Base-by-base conservation (phyloP, 805 yeast genomes). In the Tanozyma kutaoensis region DNA sequence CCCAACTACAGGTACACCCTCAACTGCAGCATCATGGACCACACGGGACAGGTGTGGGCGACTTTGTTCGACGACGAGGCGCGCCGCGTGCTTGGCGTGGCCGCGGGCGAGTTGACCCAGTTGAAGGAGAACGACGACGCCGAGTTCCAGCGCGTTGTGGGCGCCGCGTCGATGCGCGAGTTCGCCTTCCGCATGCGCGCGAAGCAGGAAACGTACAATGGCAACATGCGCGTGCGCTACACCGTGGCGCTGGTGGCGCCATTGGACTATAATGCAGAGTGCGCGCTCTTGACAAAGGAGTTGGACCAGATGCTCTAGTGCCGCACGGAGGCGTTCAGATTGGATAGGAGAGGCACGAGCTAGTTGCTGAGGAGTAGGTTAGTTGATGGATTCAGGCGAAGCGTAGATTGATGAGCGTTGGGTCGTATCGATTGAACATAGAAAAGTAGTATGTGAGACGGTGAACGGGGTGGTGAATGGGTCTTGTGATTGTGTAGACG, bases 1-100 rank as follows among this genome's bases (percentile, higher is more conserved):
- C 96, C 97, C 12, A 58, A 65, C 26, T 75, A 80, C 57, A 69
- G 97, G 49, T 91, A 80, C 40, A 73, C 85, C 28, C 50, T 88
- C 40, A 75, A 77, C n/a, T 50, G 73, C 24, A 70, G 82, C 3
- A 67, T 85, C n/a, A 64, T 74, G 43, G 98, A 91, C 50, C 61
- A 63, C 38, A 67, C 93, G 4, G 93, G 86, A 13, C 85, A 79
- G 48, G 48, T 85, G 33, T 85, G 95, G 93, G 56, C 81, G 18
- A 77, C 93, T 1, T 58, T 79, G 32, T 91, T 91, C 45, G 94
- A 91, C 49, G 88, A 78, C 12, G 79, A 76, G 35, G 97, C 93
- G 2, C 62, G 60, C 24, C 61, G 62, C 36, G 51, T 91, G 24
- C 55, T 88, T 29, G 81, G 76, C 1, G 62, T 70, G 16, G 55